phyloP scores from a whole-genome alignment of 2,329 filamentous ascomycete species.

The Magnaporthiopsis rhizophila region DNA sequence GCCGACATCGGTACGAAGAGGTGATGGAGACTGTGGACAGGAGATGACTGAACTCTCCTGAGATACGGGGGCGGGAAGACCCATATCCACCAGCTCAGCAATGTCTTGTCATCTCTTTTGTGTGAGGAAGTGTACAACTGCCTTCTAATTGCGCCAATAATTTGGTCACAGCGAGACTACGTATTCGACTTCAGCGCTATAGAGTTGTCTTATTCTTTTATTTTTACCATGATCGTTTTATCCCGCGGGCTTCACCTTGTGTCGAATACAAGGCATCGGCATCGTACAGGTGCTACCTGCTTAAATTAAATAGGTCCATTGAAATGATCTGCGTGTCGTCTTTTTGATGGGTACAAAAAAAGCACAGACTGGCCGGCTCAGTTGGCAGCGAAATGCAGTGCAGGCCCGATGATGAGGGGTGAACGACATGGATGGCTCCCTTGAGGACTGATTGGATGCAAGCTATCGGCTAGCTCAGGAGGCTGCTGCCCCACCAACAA shows the following conservation, averaged over 20 bases:
- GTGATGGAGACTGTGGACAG: constrained; percentile 10
- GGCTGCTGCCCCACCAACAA: background rate
- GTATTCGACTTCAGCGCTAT: background rate
- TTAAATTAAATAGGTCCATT: no score
- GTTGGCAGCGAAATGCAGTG: background rate
- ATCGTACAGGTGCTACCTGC: no score
- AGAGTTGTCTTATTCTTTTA: background rate
- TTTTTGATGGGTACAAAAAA: background rate
- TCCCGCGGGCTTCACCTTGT: background rate
- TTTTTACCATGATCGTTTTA: background rate
- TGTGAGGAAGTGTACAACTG: background rate
- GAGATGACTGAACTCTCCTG: constrained; percentile 14
- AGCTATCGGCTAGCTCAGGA: background rate
- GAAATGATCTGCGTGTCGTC: no score
- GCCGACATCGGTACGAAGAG: background rate
- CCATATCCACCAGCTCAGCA: no score
- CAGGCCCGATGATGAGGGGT: background rate
- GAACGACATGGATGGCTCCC: background rate
- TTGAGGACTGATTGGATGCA: background rate
- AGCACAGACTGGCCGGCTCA: background rate
- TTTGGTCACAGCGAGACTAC: background rate
- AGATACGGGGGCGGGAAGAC: background rate
- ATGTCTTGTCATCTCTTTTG: background rate
- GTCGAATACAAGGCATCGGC: background rate
- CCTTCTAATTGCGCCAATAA: background rate